phyloP scores from a whole-genome alignment of 805 yeast genomes.

The Komagataella populi region DNA sequence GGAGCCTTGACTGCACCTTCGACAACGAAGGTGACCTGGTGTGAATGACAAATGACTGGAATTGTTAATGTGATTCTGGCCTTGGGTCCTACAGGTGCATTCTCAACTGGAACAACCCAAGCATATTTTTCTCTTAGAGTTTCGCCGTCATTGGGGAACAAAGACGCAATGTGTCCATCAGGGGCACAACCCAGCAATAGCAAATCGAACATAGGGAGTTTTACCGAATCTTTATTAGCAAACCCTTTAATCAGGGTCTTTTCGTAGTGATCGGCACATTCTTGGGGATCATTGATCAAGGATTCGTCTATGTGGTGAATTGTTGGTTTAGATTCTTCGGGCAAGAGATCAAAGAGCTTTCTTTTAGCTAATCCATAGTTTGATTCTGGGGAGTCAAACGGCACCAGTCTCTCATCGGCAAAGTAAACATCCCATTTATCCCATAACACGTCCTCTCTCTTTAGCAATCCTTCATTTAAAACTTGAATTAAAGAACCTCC shows the following conservation, averaged over 20 bases:
- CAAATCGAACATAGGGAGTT: slow-evolving; percentile 88
- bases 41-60: slow-evolving; percentile 91
- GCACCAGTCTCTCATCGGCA: slow-evolving; percentile 92
- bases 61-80: slow-evolving; percentile 81
- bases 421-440: slow-evolving; percentile 90
- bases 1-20: slow-evolving; percentile 96
- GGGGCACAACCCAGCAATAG: slow-evolving; percentile 95
- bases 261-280: slow-evolving; percentile 90
- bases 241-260: slow-evolving; percentile 75
- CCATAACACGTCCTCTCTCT: slow-evolving; percentile 67
- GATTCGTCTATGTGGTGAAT: slow-evolving; percentile 76
- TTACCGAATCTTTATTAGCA: slow-evolving; percentile 93
- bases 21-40: slow-evolving; percentile 85
- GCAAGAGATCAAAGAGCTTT: slow-evolving; percentile 61
- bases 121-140: slow-evolving; percentile 81
- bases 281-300: slow-evolving; percentile 68
- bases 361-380: slow-evolving; percentile 86
- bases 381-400: slow-evolving; percentile 69
- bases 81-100: slow-evolving; percentile 83
- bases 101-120: slow-evolving; percentile 88
- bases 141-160: slow-evolving; percentile 77
- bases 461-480: slow-evolving; percentile 71
- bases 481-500: slow-evolving; percentile 91
- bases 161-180: slow-evolving; percentile 95
- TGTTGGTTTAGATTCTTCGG: slow-evolving; percentile 42